These are phyloP conservation scores for Cyclocybe aegerita DNA, from an alignment of 768 basidiomycete genomes.

Conservation along the genomic window DNA sequence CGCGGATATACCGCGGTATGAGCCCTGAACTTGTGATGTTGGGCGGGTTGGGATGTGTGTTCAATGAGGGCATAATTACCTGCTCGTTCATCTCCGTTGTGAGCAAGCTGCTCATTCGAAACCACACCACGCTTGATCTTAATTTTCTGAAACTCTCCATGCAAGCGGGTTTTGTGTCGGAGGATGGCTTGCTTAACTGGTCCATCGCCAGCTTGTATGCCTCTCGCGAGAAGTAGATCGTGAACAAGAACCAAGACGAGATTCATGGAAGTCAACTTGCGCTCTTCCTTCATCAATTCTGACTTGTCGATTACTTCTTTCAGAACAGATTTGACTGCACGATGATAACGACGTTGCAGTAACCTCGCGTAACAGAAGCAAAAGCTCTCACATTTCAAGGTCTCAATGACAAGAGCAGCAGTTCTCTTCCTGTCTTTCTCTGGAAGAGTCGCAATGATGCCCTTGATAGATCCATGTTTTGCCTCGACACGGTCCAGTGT, in stretches of 20 bases:
- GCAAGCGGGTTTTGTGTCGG: conserved; percentile 86
- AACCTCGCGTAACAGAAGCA: conserved; percentile 6
- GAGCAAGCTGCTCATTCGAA: conserved; percentile 64
- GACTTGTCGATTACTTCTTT: conserved; percentile 65
- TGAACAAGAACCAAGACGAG: conserved; percentile 88
- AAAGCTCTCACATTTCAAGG: conserved; percentile 79
- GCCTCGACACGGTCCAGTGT: conserved; percentile 83
- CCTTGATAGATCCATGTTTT: conserved; percentile 91
- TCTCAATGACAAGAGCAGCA: conserved; percentile 89
- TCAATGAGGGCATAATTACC: conserved; percentile 38
- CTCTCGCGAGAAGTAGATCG: conserved; percentile 79
- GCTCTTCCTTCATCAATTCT: conserved; percentile 72
- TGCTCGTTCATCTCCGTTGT: conserved; percentile 58
- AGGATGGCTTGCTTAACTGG: conserved; percentile 85
- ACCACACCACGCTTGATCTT: conserved; percentile 76
- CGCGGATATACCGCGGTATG: conserved; percentile 84
- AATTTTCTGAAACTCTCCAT: conserved; percentile 81
- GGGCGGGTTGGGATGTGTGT: conserved; percentile 3
- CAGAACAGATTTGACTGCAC: conserved; percentile 76
- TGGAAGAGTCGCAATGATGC: conserved; percentile 70
- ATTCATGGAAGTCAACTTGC: conserved; percentile 71
- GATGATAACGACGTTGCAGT: conserved; percentile 13
- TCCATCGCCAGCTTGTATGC: conserved; percentile 90
- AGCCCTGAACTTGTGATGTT: conserved; percentile 39
- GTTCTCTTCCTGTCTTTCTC: conserved; percentile 76